Conservation (phyloP, 2,329 filamentous ascomycete genomes). For the Didymella sp. region DNA sequence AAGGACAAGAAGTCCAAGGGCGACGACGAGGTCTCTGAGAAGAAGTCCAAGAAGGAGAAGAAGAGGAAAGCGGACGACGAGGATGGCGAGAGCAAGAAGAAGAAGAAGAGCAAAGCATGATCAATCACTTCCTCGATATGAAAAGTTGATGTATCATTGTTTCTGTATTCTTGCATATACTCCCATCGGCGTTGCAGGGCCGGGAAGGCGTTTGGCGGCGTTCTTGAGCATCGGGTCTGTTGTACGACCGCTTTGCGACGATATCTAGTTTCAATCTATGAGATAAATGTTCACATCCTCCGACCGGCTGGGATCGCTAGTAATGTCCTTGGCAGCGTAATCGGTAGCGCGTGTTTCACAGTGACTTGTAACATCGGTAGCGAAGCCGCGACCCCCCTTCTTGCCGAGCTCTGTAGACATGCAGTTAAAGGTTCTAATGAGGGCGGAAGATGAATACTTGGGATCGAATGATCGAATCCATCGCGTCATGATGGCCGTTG, state of each 20-base stretch:
- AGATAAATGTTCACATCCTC: constrained; percentile 15
- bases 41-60: constrained; percentile 50
- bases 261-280: constrained; percentile 19
- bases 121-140: constrained; percentile 10
- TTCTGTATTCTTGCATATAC: constrained; percentile 29
- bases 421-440: not conserved
- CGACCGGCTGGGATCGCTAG: constrained; percentile 2
- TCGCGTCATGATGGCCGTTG: not conserved
- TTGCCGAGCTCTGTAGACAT: not conserved
- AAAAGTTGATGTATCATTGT: constrained; percentile 26
- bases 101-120: constrained; percentile 50
- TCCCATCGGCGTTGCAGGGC: constrained; percentile 31
- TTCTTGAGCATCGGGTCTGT: constrained; percentile 25
- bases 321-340: constrained; percentile 2
- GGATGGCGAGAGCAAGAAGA: constrained; percentile 46
- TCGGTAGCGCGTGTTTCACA: constrained; percentile 15
- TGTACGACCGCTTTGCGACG: constrained; percentile 21
- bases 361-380: not conserved
- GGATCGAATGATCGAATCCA: not conserved
- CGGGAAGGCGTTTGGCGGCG: constrained; percentile 29
- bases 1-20: constrained; percentile 46
- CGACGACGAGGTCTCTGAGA: constrained; percentile 38
- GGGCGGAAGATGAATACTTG: not conserved
- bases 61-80: constrained; percentile 48
- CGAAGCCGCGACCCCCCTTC: not conserved